Base-by-base conservation (phyloP, 208 protist species). In the Trypanosoma melophagium region DNA sequence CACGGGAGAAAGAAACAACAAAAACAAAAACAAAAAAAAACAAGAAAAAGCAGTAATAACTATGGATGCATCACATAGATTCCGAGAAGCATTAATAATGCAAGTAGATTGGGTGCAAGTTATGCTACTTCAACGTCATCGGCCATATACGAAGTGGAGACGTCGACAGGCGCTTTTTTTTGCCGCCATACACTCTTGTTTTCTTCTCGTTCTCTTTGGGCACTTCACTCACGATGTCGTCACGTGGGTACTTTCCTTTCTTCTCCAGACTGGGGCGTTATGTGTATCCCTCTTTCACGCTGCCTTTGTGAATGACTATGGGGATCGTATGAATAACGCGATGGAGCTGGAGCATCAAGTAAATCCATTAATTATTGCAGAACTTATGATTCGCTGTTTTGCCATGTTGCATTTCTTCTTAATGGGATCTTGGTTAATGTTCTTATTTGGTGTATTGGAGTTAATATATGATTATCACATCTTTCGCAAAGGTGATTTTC, bases 41-140 rank as follows among this genome's bases (percentile, higher is more conserved):
- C 10, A n/a, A 47, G 10, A 16, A 61, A 61, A 45, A 25, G 19
- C 1, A 22, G 53, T 22, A 47, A 53, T 14, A 51, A 25, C 5
- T 3, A 82, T 81, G 69, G 71, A 61, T 28, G 66, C 42, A 16
- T 58, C 66, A 17, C 68, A 73, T 22, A 54, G 71, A 19, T 56
- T 86, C 21, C 57, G 45, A 17, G 74, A 87, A 25, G 83, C 87
- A 3, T 38, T 93, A n/a, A 31, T 67, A 59, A 75, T 81, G 49
- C 87, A 93, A 70, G 81, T 88, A 24, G 62, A 87, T 28, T 93
- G 87, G 87, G 60, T 93, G 12, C 52, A 60, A n/a, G 70, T 90
- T 16, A 68, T 93, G 8, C 49, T 93, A 41, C 77, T 68, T 2
- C 63, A 86, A 24, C 76, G 79, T 16, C 41, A 62, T 4, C 73